Base-by-base conservation (phyloP, 2,329 filamentous ascomycete species). In the Pyricularia sp. region DNA sequence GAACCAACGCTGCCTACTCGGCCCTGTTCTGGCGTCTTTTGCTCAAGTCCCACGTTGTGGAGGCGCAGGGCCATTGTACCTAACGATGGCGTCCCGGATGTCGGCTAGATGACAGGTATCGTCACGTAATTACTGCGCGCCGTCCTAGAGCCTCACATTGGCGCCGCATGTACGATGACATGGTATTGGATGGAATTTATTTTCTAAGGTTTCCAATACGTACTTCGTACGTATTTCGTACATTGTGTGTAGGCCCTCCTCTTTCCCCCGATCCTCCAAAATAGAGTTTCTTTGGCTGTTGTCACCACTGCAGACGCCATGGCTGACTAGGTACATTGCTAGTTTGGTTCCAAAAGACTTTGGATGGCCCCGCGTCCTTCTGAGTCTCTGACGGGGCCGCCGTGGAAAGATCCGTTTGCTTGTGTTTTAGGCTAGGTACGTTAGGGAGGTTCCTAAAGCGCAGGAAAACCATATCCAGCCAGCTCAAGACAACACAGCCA, bases 401-500 rank as follows among this genome's bases (percentile, higher is more conserved):
- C 42, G 42, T 55, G 42, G 42, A 55, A 55, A 55, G 20, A 55
- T 55, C 42, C 17, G 42, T 55, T 55, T 55, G 42, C 20, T 55
- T 55, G 42, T 55, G 42, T 55, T 55, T 55, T 55, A 55, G 42
- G 20, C 42, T 55, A 55, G 5, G 20, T 20, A 55, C 20, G 20
- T 20, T 55, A 55, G 42, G 42, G 42, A 55, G 42, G 42, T 55
- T 11, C 42, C 42, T 55, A 55, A 55, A 11, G 42, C 42, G 20
- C 42, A 55, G 64, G 26, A 65, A 33, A 28, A 63, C 14, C 59
- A 28, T 25, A 23, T 63, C 59, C 59, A 20, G 59, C 59, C 59
- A 28, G 59, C 25, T 26, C 30, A 14, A 50, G 65, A 66, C 65
- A 64, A 82, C 78, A 23, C 77, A 88, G 79, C 11, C n/a, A 28